A percentile compares a stretch with the other conserved stretches of the same genome.
phyloP scores from a whole-genome alignment of 2,329 filamentous ascomycete genomes.

The Ceratocystis eucalypticola region DNA sequence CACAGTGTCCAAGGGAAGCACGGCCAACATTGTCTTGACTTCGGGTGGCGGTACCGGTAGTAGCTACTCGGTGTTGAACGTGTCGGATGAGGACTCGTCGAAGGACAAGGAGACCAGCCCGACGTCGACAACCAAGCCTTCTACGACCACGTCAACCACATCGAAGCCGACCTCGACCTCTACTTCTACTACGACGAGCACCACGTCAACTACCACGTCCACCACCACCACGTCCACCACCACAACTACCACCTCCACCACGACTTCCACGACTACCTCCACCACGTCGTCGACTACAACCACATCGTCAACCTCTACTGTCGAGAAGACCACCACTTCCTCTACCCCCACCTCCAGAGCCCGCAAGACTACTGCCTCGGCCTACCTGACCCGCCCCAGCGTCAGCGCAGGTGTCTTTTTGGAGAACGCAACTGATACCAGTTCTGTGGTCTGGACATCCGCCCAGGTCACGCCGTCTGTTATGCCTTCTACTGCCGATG shows the following conservation, averaged over 20 bases:
- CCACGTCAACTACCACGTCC: constrained; percentile 19
- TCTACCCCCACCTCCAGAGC: constrained; percentile 20
- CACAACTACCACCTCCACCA: constrained; percentile 15
- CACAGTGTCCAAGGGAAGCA: constrained; percentile 52
- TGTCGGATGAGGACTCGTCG: not conserved
- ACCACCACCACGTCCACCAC: constrained; percentile 11
- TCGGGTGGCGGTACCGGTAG: constrained; percentile 32
- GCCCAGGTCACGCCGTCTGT: constrained; percentile 8
- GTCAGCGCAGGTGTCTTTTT: constrained; percentile 39
- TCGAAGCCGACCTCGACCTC: constrained; percentile 22
- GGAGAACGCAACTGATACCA: constrained; percentile 32
- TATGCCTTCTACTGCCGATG: not conserved
- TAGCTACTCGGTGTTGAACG: not conserved
- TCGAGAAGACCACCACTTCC: constrained; percentile 12
- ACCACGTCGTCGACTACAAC: constrained; percentile 20
- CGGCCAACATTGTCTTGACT: constrained; percentile 54
- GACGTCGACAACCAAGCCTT: constrained; percentile 16
- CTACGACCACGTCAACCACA: constrained; percentile 21
- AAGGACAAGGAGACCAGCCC: constrained; percentile 18
- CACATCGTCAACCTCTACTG: constrained; percentile 21
- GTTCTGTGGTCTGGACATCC: constrained; percentile 8
- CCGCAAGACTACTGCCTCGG: constrained; percentile 20
- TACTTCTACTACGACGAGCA: constrained; percentile 23
- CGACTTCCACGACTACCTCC: constrained; percentile 6
- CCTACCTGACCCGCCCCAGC: constrained; percentile 22